Base-by-base conservation (phyloP, 1,139 yeast species). In the Diutina sp. region DNA sequence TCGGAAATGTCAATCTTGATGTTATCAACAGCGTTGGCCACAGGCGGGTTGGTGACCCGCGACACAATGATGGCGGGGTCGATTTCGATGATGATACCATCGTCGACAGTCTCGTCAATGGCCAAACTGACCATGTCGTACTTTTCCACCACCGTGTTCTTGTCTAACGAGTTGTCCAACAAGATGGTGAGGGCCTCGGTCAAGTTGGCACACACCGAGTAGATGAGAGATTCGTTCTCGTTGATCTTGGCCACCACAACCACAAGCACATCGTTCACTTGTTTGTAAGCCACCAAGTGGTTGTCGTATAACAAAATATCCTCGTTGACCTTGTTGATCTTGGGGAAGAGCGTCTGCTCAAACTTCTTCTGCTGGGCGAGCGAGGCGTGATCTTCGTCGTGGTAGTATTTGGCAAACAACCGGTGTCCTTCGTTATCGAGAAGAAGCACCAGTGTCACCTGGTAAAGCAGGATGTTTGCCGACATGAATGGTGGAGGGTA, bases 51-150 rank as follows among this genome's bases (percentile, higher is more conserved):
- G 44, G 97, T 87, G 18, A 91, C 97, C 69, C 99, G 80, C 21
- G 95, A 82, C 6, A 91, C 93, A 64, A 93, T 88, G 55, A 90
- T 83, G 52, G 86, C 83, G 3, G 96, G 84, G 66, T 93, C 98
- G 50, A 90, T 86, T 70, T 93, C 98, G 63, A 95, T 78, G 60
- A 95, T 84, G 61, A 93, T 83, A 32, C 98, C 97, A 64, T 88
- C 95, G 68, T 93, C 99, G 58, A 93, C 77, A 29, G 95, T 81
- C 72, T 93, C 99, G 69, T 93, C 99, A 55, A 91, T 80, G 9
- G 95, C 90, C 68, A 93, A 79, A 55, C 89, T 78, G 55, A 90
- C 85, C 76, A 89, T 76, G 69, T 93, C 99, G 67, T 86, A 93
- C 68, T 87, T 83, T 62, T 89, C 96, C 65, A 86, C 79, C 55